A percentile compares a stretch with the other conserved stretches of the same genome.
These are phyloP conservation scores for Gaultheria prostrata DNA, from an alignment of 148 eudicot species.

Conservation along the genomic window DNA sequence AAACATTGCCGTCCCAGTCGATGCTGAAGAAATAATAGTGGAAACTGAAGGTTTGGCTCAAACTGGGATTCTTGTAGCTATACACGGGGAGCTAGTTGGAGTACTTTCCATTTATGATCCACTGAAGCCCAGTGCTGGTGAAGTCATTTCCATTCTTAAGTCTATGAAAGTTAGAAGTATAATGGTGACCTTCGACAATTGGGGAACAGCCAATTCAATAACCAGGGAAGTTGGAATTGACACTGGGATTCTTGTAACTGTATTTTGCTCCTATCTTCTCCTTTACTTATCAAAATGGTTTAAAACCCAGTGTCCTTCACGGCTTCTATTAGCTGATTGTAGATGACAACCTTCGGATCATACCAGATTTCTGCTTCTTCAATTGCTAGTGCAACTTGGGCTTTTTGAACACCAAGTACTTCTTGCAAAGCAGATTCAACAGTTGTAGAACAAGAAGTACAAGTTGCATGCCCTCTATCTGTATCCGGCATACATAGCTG, in stretches of 20 bases:
- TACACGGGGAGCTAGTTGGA: background rate
- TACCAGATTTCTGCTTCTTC: constrained; percentile 76
- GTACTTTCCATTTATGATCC: background rate
- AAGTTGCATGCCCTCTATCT: constrained; percentile 77
- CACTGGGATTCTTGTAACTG: constrained; percentile 32
- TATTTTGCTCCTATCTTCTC: constrained; percentile 65
- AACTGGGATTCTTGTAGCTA: background rate
- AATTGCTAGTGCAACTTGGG: constrained; percentile 80
- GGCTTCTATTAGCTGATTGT: constrained; percentile 45
- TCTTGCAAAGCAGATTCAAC: constrained; percentile 55
- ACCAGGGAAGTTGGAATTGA: background rate
- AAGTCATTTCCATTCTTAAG: background rate
- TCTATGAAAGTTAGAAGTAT: background rate
- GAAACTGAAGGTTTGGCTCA: background rate
- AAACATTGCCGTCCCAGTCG: too few species aligned
- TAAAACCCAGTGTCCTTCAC: constrained; percentile 72
- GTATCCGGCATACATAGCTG: constrained; percentile 58
- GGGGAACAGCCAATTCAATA: constrained; percentile 29
- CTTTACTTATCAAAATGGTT: constrained; percentile 67
- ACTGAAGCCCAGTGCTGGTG: background rate
- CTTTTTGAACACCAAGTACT: constrained; percentile 62
- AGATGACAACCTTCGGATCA: constrained; percentile 59
- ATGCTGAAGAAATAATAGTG: too few species aligned
- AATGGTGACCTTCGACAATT: background rate
- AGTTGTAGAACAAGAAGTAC: constrained; percentile 80